These are phyloP conservation scores for Ustilago nuda DNA, from an alignment of 1,284 basidiomycete species.

Conservation along the genomic window DNA sequence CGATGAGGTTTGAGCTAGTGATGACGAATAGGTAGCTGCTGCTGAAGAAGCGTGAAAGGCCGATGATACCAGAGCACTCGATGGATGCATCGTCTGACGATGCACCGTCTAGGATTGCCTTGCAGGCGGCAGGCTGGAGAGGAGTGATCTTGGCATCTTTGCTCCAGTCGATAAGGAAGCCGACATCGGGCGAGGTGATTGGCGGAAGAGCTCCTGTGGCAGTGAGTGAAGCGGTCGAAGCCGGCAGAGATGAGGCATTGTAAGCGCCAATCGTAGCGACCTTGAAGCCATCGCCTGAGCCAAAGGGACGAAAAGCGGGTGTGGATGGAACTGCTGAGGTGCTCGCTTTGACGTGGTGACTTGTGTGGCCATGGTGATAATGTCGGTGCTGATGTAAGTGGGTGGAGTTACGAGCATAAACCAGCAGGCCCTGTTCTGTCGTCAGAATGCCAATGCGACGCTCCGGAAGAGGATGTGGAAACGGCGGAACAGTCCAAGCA, in stretches of 20 bases:
- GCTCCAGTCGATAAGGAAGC: slow-evolving; percentile 47
- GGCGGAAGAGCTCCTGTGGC: slow-evolving; percentile 12
- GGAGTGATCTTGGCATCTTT: slow-evolving; percentile 36
- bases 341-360: slow-evolving; percentile 23
- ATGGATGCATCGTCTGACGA: slow-evolving; percentile 18
- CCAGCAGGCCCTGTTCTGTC: slow-evolving; percentile 42
- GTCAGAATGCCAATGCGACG: slow-evolving; percentile 41
- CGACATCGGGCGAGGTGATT: slow-evolving; percentile 38
- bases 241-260: slow-evolving; percentile 13
- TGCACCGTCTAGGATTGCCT: slow-evolving; percentile 15
- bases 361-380: slow-evolving; percentile 2
- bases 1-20: slow-evolving; percentile 51
- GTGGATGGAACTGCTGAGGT: slow-evolving; percentile 11
- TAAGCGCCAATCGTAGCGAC: slow-evolving; percentile 36
- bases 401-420: slow-evolving; percentile 39
- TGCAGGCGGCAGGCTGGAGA: slow-evolving; percentile 25
- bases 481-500: slow-evolving; percentile 51
- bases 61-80: slow-evolving; percentile 52
- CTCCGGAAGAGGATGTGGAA: slow-evolving; percentile 53
- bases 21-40: slow-evolving; percentile 63
- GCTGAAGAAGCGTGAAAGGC: slow-evolving; percentile 54
- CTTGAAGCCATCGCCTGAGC: slow-evolving; percentile 47
- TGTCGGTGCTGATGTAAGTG: slow-evolving; percentile 12
- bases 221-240: slow-evolving; percentile 4
- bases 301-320: slow-evolving; percentile 15